Evolutionary conservation across 192 early-diverging fungal genomes (phyloP), one percentile per base, ranked within the genome.

Genomic region (Mortierella claussenii): DNA sequence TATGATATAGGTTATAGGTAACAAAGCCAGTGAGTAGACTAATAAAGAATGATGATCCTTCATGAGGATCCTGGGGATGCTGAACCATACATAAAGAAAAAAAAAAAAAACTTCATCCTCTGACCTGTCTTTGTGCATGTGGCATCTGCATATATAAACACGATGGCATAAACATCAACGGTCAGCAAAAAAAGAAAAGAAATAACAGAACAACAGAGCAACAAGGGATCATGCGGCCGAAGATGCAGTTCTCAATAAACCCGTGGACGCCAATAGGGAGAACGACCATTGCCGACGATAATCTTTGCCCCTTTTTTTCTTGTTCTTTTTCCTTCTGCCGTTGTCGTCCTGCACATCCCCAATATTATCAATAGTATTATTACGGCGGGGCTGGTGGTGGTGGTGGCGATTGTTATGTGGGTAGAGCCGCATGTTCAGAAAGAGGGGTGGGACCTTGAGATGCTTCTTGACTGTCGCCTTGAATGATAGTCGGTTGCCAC

Each of bases 271-370:
- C 1, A 65, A 28, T 9, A 42, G 18, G 7, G 63, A 65, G 17
- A 56, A 17, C n/a, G 63, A 48, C 63, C 63, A 65, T 15, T 56
- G 51, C 20, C 63, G 63, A 4, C 32, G 62, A 60, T 18, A 31
- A 17, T 36, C 24, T 23, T 60, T 31, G 30, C 32, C 33, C 4
- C 33, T 30, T 5, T 26, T 30, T 2, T 34, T 36, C 13, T 43
- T 34, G 2, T 45, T 58, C 12, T 28, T 6, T 13, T 34, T 37
- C 18, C 15, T 5, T 9, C 54, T 2, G 36, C 9, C 15, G 42
- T n/a, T 58, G 56, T 58, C 43, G 27, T 37, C 20, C 33, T 45
- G 18, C 5, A 2, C 4, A 10, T 58, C 40, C 26, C 44, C 49
- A 9, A 21, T 47, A 33, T 4, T 30, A 31, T 44, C n/a, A 46